Conservation (phyloP, 495 filamentous ascomycete genomes). For the Penicillium longicatenatum region DNA sequence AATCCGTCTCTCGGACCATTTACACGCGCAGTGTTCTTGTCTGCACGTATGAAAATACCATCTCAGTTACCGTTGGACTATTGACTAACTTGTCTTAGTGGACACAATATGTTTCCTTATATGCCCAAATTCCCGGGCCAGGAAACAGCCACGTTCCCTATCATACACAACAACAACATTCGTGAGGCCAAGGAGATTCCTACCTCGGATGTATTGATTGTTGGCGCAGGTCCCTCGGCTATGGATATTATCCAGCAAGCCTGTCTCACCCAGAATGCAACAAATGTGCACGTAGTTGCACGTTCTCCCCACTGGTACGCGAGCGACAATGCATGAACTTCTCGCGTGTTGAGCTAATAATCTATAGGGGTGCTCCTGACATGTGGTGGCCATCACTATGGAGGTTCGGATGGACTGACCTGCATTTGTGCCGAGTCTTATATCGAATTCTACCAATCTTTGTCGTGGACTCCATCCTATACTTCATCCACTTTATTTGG, state of each 20-base stretch:
- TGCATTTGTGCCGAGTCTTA: slow-evolving; percentile 7
- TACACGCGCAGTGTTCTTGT: slow-evolving; percentile 14
- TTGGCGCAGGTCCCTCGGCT: slow-evolving; percentile 9
- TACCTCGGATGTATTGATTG: slow-evolving; percentile 8
- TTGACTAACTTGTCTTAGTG: background rate
- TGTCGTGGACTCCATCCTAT: slow-evolving; percentile 9
- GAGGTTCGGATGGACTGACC: slow-evolving; percentile 9
- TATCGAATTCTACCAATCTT: slow-evolving; percentile 8
- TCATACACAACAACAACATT: slow-evolving; percentile 12
- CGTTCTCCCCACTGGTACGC: slow-evolving; percentile 11
- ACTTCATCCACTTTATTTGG: slow-evolving; percentile 9
- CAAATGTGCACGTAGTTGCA: slow-evolving; percentile 9
- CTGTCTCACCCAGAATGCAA: slow-evolving; percentile 4
- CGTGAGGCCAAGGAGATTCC: slow-evolving; percentile 8
- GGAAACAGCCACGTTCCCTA: slow-evolving; percentile 12
- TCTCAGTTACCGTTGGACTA: background rate
- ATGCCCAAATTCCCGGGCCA: slow-evolving; percentile 12
- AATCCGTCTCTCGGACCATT: background rate
- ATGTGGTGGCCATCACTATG: slow-evolving; percentile 13
- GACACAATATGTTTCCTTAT: slow-evolving; percentile 10
- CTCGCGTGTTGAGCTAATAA: background rate
- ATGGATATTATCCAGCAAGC: slow-evolving; percentile 13
- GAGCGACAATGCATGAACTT: background rate
- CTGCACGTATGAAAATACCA: slow-evolving; percentile 4
- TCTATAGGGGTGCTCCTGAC: slow-evolving; percentile 6